Evolutionary conservation across 441 rosid genomes (phyloP), one percentile per base, ranked within the genome.

Genomic region (Aquilaria agallochum): DNA sequence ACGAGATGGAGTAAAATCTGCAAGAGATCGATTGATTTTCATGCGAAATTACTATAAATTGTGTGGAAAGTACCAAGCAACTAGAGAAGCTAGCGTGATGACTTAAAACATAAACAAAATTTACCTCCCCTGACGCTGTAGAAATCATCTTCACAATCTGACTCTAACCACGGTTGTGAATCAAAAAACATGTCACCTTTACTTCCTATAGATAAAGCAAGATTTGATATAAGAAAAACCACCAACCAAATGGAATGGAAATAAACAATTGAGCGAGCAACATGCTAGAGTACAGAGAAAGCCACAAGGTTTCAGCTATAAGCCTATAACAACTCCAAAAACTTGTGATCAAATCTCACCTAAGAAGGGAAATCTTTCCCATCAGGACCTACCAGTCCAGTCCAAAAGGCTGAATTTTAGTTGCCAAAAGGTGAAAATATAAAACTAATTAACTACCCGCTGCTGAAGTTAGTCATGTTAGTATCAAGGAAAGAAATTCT

Each of bases 1-100:
- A 60, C 77, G 80, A 45, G 97, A 94, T 14, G 99, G 97, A 49
- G 96, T 95, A 73, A 92, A 92, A 72, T 95, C 98, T 95, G 89
- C 73, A 71, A 2, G 42, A 31, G 1, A 40, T 2, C 45, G 45
- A 40, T 40, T 10, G 45, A 7, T 2, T 40, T 40, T 6, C 10
- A 40, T 40, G 9, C 45, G 9, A 40, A 40, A 10, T 40, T 40
- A 40, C 45, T 6, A 7, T 1, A 40, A 40, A 40, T 40, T 10
- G 9, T 40, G 45, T 40, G 27, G 27, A 20, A 20, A 20, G 27
- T 20, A 20, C 27, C 27, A 1, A 20, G 1, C 27, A 20, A 20
- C 5, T 4, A 52, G 9, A 52, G 30, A 4, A 15, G 32, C 11
- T 12, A 47, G 12, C 1, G 30, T 11, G 34, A 15, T 13, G 36